These are phyloP conservation scores for Erysimum pusillum DNA, from an alignment of 441 rosid species.

Conservation along the genomic window DNA sequence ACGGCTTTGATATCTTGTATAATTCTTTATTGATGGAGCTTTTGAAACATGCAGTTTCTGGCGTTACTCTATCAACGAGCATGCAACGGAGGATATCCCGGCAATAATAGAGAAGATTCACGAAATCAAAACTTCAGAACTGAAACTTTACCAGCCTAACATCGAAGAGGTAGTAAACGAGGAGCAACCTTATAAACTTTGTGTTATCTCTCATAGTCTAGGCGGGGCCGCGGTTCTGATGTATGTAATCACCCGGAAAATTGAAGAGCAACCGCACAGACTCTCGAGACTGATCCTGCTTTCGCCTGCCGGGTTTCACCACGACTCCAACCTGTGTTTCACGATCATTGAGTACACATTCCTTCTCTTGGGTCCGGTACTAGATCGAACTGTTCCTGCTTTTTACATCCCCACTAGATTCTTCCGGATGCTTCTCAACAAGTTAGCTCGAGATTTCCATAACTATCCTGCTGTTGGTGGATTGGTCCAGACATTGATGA, in stretches of 20 bases:
- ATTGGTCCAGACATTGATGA: constrained; percentile 85
- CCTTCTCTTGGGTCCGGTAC: constrained; percentile 62
- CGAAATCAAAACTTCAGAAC: constrained; percentile 78
- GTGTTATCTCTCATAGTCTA: constrained; percentile 87
- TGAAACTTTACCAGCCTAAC: constrained; percentile 70
- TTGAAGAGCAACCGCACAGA: constrained; percentile 83
- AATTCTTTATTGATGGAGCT: constrained; percentile 6
- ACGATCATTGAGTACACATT: constrained; percentile 59
- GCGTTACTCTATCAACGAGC: constrained; percentile 93
- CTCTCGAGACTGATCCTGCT: constrained; percentile 79
- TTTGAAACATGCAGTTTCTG: constrained; percentile 70
- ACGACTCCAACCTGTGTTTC: constrained; percentile 71
- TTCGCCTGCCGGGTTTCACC: constrained; percentile 95
- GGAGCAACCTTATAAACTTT: constrained; percentile 84
- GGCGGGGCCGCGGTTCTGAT: constrained; percentile 93
- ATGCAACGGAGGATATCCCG: constrained; percentile 87
- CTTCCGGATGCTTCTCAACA: constrained; percentile 91
- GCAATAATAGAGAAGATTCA: constrained; percentile 94
- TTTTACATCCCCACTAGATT: constrained; percentile 94
- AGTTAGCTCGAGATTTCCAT: constrained; percentile 90
- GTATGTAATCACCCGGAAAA: constrained; percentile 68
- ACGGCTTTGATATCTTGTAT: constrained; percentile 8
- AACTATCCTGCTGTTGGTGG: constrained; percentile 98
- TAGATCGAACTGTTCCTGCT: constrained; percentile 68
- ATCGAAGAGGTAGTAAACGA: constrained; percentile 56